phyloP scores from a whole-genome alignment of 2,329 filamentous ascomycete genomes.

The Cladorrhinum sp. region DNA sequence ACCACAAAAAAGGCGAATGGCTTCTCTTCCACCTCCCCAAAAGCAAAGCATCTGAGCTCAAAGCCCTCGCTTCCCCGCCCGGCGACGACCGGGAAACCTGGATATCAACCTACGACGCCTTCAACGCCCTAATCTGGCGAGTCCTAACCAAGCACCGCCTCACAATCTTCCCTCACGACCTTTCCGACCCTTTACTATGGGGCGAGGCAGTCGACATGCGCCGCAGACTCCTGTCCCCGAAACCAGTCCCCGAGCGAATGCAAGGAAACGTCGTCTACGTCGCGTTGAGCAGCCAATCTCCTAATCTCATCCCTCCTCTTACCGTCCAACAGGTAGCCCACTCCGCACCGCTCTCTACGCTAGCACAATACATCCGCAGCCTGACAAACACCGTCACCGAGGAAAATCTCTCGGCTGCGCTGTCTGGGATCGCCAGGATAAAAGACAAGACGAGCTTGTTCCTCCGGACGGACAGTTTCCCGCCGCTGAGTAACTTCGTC shows the following conservation, averaged over 20 bases:
- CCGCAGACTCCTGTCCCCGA: conserved; percentile 32
- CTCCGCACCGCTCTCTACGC: conserved; percentile 33
- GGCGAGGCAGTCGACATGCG: conserved; percentile 39
- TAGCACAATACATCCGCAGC: conserved; percentile 38
- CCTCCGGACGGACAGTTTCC: conserved; percentile 34
- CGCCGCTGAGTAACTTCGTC: conserved; percentile 35
- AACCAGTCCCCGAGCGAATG: conserved; percentile 30
- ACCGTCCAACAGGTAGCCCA: conserved; percentile 34
- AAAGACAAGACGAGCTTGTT: conserved; percentile 37
- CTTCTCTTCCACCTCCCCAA: conserved; percentile 43
- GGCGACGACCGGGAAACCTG: conserved; percentile 31
- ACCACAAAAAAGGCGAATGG: conserved; percentile 24
- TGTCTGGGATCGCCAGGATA: conserved; percentile 34
- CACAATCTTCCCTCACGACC: conserved; percentile 31
- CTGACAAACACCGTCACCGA: conserved; percentile 36
- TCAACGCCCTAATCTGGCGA: conserved; percentile 39
- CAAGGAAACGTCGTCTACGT: conserved; percentile 35
- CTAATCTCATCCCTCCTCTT: conserved; percentile 22
- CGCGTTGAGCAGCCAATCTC: conserved; percentile 25
- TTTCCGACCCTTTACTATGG: conserved; percentile 31
- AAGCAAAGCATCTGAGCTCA: conserved; percentile 42
- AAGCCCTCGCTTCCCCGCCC: conserved; percentile 32
- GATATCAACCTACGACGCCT: conserved; percentile 42
- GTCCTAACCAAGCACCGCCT: conserved; percentile 33
- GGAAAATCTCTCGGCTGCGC: conserved; percentile 30